Base-by-base conservation (phyloP, 768 basidiomycete genomes). In the Auricularia sp. region DNA sequence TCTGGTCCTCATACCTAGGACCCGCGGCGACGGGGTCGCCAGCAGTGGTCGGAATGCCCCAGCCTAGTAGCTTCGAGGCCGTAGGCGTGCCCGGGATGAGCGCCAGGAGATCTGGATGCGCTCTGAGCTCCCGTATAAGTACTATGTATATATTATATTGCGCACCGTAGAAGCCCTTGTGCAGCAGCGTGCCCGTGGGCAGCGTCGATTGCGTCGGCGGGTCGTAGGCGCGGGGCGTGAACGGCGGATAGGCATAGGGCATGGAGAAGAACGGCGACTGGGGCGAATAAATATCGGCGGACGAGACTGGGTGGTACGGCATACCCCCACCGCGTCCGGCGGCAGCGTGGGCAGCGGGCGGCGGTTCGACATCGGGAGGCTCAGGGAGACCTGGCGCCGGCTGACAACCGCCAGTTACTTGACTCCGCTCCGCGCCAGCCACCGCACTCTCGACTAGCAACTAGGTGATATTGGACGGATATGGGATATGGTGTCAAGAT, bases 121-220 rank as follows among this genome's bases (percentile, higher is more conserved):
- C 10, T 51, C 18, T 11, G 47, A 51, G 47, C 47, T 10, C 18
- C 18, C 21, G 47, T 18, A 21, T 14, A 51, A 6, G 18, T 6
- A 18, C 47, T 18, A 35, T 6, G 56, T n/a, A 24, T 8, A 29
- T 7, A 21, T 34, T 7, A 29, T 29, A 29, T 29, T 7, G 33
- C 47, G 47, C 14, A 59, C 56, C 89, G 75, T 91, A 93, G 80
- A 92, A 92, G n/a, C 90, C 92, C 68, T 90, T 88, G 82, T 94
- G 91, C 45, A 93, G 78, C 63, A 92, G 77, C 6, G 89, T 89
- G 34, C 88, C 89, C 14, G 81, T 82, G 63, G 85, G 85, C 68
- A 88, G 75, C 65, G 82, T 59, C 56, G 56, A 59, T 10, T 29
- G 34, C 29, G 56, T 59, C 14, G 56, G 56, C 47, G 47, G 47